A percentile compares a stretch with the other conserved stretches of the same genome.
These are phyloP conservation scores for Arthonia radiata DNA, from an alignment of 495 filamentous ascomycete genomes.

Conservation along the genomic window DNA sequence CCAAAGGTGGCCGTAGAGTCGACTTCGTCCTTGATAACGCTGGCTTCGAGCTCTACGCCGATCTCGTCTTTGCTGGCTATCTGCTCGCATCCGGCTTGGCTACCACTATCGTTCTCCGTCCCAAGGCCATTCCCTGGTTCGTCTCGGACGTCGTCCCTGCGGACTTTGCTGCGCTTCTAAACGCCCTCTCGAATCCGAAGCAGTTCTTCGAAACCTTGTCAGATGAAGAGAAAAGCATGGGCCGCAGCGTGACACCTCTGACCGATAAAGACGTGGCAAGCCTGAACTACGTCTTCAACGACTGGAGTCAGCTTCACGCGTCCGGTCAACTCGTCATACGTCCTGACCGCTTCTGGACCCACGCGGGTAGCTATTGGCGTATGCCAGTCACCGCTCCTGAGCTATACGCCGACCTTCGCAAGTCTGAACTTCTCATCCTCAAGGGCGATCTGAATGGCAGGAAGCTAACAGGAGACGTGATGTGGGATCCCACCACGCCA, in stretches of 20 bases:
- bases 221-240: constrained; percentile 35
- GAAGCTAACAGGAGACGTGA: constrained; percentile 68
- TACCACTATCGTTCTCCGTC: constrained; percentile 69
- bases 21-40: constrained; percentile 93
- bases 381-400: constrained; percentile 39
- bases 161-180: constrained; percentile 62
- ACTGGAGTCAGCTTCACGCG: constrained; percentile 55
- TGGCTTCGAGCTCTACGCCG: constrained; percentile 89
- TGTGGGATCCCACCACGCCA: constrained; percentile 70
- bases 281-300: constrained; percentile 49
- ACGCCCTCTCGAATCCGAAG: constrained; percentile 35
- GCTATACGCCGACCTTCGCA: constrained; percentile 53
- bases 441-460: constrained; percentile 95
- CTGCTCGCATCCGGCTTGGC: constrained; percentile 59
- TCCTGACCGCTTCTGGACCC: constrained; percentile 76
- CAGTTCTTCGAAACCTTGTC: constrained; percentile 24
- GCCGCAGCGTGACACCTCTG: constrained; percentile 29
- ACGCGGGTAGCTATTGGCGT: constrained; percentile 63
- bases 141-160: constrained; percentile 76
- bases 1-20: constrained; percentile 38
- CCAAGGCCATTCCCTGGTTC: constrained; percentile 91
- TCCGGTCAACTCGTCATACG: constrained; percentile 62
- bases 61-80: constrained; percentile 75
- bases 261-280: constrained; percentile 39
- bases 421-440: constrained; percentile 75